phyloP scores from a whole-genome alignment of 1,284 basidiomycete species.

The Meripilus lineatus region DNA sequence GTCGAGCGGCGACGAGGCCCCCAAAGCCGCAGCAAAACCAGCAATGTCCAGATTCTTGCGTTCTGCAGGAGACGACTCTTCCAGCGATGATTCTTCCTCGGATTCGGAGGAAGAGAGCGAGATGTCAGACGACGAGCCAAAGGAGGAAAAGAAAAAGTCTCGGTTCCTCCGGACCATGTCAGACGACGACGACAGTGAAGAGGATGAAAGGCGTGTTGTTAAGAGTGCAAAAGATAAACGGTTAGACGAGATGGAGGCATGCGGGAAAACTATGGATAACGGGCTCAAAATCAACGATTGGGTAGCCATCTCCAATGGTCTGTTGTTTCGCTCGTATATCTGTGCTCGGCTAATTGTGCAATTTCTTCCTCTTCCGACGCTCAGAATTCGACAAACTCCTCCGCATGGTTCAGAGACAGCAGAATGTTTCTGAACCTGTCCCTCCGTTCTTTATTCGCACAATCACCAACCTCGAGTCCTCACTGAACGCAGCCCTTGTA shows the following conservation, averaged over 20 bases:
- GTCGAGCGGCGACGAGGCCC: constrained; percentile 67
- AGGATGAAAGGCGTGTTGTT: constrained; percentile 67
- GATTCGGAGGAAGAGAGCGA: constrained; percentile 33
- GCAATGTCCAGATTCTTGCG: constrained; percentile 75
- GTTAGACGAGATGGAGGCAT: constrained; percentile 84
- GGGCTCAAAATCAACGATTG: constrained; percentile 96
- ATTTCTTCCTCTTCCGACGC: neutral
- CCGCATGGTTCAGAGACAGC: constrained; percentile 88
- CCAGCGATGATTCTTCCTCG: constrained; percentile 45
- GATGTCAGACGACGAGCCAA: constrained; percentile 35
- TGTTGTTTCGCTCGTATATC: constrained; percentile 15
- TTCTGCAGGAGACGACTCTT: constrained; percentile 42
- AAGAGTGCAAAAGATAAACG: constrained; percentile 88
- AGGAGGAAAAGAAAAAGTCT: constrained; percentile 41
- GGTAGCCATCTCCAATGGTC: constrained; percentile 88
- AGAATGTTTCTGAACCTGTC: constrained; percentile 81
- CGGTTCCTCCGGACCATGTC: constrained; percentile 45
- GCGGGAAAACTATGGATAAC: constrained; percentile 90
- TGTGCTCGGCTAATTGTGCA: constrained; percentile 6
- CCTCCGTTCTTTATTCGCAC: constrained; percentile 86
- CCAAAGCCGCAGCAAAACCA: constrained; percentile 48
- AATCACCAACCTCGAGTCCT: constrained; percentile 73
- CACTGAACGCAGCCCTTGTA: constrained; percentile 69
- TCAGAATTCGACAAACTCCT: constrained; percentile 95
- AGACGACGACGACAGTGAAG: constrained; percentile 63